Percentiles rank a stretch among this genome's conserved stretches.
These are phyloP conservation scores for Fusarium cyanostomum DNA, from an alignment of 2,329 filamentous ascomycete genomes.

Conservation along the genomic window DNA sequence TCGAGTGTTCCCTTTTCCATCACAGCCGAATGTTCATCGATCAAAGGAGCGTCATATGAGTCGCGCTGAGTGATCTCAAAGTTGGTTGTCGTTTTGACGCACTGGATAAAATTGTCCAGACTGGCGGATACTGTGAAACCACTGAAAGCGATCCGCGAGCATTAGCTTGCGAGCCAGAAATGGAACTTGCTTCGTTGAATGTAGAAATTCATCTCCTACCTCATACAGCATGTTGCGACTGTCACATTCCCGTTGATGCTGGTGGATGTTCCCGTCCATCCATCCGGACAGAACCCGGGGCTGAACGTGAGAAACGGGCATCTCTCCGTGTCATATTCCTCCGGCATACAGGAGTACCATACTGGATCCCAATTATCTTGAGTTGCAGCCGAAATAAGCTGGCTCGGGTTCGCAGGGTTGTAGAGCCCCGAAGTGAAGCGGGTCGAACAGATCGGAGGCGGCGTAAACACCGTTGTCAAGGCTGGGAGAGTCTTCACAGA, in stretches of 20 bases:
- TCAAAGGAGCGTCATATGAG: neutral
- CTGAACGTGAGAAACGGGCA: neutral
- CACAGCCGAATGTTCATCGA: neutral
- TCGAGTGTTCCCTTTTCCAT: neutral
- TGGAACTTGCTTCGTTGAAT: neutral
- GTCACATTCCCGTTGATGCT: neutral
- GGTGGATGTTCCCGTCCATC: neutral
- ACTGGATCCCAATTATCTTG: neutral
- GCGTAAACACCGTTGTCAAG: neutral
- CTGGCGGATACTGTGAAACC: neutral
- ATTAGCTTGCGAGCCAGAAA: neutral
- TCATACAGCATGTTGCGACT: neutral
- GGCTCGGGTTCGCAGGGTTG: neutral
- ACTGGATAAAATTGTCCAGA: neutral
- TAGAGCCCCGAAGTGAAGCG: neutral
- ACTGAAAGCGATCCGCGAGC: neutral
- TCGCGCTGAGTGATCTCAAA: neutral
- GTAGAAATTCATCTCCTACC: no score
- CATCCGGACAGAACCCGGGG: neutral
- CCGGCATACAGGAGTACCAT: neutral
- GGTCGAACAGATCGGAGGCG: neutral
- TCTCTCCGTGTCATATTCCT: neutral
- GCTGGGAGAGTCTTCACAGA: neutral
- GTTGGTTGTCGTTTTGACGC: neutral
- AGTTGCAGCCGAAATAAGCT: neutral